Evolutionary conservation across 2,329 filamentous ascomycete genomes (phyloP).

Genomic region (Microdochium bolleyi): DNA sequence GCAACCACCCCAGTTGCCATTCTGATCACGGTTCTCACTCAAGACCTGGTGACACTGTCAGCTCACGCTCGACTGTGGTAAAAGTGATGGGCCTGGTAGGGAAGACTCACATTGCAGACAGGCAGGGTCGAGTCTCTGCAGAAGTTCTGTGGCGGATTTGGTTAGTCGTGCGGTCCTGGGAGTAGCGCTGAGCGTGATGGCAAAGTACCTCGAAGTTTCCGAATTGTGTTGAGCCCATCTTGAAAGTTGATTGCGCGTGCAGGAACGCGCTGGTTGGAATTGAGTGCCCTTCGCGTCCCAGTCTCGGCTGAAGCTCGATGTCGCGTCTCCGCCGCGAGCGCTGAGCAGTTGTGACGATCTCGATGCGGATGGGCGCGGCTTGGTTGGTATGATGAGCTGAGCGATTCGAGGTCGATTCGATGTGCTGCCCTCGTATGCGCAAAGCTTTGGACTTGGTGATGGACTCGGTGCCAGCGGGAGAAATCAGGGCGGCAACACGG

Average conservation of each 20-base stretch:
- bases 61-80: slow-evolving; percentile 9
- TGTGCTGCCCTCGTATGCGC: neutral
- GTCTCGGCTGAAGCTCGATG: neutral
- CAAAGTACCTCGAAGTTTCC: slow-evolving; percentile 49
- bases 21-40: slow-evolving; percentile 48
- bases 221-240: slow-evolving; percentile 54
- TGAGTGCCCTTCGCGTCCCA: neutral
- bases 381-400: no score
- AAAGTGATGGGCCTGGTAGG: neutral
- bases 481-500: neutral
- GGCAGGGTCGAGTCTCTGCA: slow-evolving; percentile 79
- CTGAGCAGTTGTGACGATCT: neutral
- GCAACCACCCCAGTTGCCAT: slow-evolving; percentile 60
- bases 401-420: no score
- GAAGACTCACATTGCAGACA: slow-evolving; percentile 68
- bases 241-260: neutral
- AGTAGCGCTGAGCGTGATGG: slow-evolving; percentile 1
- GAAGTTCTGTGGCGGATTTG: slow-evolving; percentile 51
- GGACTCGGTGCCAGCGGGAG: no score
- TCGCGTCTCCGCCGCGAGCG: neutral
- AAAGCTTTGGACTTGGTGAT: neutral
- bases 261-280: neutral
- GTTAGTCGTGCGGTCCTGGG: slow-evolving; percentile 7
- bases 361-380: neutral
- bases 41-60: slow-evolving; percentile 49